Conservation (phyloP, 75 land plant genomes). For the Pinus albicaulis region DNA sequence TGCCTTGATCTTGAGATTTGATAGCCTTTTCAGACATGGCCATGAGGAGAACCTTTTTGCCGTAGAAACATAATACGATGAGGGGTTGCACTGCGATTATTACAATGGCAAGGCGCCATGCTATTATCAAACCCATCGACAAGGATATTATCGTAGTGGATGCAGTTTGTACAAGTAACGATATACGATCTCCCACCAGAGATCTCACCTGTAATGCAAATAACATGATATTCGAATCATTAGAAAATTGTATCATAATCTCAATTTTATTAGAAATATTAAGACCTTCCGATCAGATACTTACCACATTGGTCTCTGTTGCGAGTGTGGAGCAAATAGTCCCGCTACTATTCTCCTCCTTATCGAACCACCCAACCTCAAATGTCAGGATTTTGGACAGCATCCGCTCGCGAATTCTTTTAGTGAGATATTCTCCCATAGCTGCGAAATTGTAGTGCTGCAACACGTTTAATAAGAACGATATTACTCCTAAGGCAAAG, state of each 20-base stretch:
- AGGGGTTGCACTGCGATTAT: constrained; percentile 84
- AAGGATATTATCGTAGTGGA: constrained; percentile 58
- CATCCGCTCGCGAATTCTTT: constrained; percentile 63
- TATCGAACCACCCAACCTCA: constrained; percentile 89
- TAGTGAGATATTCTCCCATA: constrained; percentile 73
- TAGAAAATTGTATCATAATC: background rate
- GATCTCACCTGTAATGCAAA: constrained; percentile 51
- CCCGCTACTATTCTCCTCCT: constrained; percentile 66
- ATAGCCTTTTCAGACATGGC: constrained; percentile 52
- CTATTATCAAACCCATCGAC: constrained; percentile 59
- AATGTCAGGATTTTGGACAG: constrained; percentile 52
- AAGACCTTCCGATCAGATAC: background rate
- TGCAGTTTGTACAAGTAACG: constrained; percentile 63
- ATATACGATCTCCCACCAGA: constrained; percentile 66
- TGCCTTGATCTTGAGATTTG: constrained; percentile 54
- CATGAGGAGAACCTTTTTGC: constrained; percentile 46
- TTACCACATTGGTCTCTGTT: constrained; percentile 65
- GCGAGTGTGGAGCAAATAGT: constrained; percentile 63
- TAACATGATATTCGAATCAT: background rate
- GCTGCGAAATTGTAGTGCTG: constrained; percentile 70
- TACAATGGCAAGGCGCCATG: constrained; percentile 83
- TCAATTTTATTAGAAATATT: background rate
- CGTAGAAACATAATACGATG: constrained; percentile 57
- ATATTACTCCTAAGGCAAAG: constrained; percentile 28
- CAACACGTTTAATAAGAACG: constrained; percentile 33